Evolutionary conservation across 495 filamentous ascomycete genomes (phyloP).

Genomic region (Bathelium albidoporum): DNA sequence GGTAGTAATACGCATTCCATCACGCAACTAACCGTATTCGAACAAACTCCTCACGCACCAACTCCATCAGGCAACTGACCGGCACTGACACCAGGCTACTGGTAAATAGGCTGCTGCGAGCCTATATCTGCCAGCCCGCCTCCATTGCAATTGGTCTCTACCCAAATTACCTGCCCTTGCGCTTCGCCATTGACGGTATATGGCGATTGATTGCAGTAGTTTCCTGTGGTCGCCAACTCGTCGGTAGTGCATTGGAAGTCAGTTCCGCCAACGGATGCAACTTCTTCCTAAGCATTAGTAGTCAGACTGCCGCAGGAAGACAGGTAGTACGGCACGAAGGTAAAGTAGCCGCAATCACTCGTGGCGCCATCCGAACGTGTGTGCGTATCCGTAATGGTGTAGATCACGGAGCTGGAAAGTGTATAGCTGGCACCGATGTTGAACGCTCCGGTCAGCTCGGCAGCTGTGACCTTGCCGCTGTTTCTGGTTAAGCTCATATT

Average conservation of each 20-base stretch:
- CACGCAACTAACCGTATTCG: not conserved
- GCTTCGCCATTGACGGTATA: not conserved
- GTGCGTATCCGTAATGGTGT: not conserved
- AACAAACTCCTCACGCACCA: not conserved
- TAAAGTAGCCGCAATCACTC: not conserved
- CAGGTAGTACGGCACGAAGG: not conserved
- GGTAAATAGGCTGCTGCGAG: not conserved
- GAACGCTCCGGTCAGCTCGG: slow-evolving; percentile 3
- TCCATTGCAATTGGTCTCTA: not conserved
- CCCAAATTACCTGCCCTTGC: slow-evolving; percentile 1
- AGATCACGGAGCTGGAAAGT: not conserved
- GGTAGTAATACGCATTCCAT: not conserved
- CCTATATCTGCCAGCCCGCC: not conserved
- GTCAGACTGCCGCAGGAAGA: not conserved
- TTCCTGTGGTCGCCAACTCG: not conserved
- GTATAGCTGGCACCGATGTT: not conserved
- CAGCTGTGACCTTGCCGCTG: not conserved
- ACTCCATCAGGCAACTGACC: not conserved
- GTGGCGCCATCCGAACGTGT: not conserved
- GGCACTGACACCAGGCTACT: not conserved
- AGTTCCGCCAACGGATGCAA: not conserved
- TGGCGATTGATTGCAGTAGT: slow-evolving; percentile 2
- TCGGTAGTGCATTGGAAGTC: not conserved
- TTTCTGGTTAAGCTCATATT: not conserved
- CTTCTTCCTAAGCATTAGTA: not conserved